Percentiles rank a stretch among this genome's conserved stretches.
Evolutionary conservation across 176 grass and related monocot genomes (phyloP).

Genomic region (Carex parvula): DNA sequence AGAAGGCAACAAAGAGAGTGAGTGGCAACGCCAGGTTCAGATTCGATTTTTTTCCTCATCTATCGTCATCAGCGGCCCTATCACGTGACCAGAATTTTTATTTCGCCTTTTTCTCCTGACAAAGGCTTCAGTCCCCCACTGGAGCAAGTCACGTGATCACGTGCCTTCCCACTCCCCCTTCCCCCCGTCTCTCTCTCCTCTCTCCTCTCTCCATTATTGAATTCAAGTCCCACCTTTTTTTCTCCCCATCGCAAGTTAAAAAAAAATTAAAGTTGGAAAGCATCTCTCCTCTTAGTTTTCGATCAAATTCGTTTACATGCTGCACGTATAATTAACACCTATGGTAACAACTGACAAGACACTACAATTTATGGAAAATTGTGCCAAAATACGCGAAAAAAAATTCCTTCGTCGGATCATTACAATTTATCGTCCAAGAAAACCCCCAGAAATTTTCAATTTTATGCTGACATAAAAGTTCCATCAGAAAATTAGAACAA

Average conservation of each 20-base stretch:
- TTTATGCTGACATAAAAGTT: constrained; percentile 42
- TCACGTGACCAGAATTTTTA: constrained; percentile 59
- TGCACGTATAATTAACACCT: constrained; percentile 4
- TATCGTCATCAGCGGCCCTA: constrained; percentile 26
- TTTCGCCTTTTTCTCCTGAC: constrained; percentile 56
- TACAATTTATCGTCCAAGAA: constrained; percentile 42
- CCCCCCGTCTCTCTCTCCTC: background rate
- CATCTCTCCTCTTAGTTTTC: constrained; percentile 4
- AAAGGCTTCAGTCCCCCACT: constrained; percentile 38
- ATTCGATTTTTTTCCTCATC: constrained; percentile 23
- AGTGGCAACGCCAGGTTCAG: background rate
- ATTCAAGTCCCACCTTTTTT: constrained; percentile 28
- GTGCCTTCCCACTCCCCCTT: constrained; percentile 45
- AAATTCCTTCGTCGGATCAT: constrained; percentile 41
- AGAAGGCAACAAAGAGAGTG: background rate
- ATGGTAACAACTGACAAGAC: constrained; percentile 6
- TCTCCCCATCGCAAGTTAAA: background rate
- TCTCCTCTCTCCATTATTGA: constrained; percentile 40
- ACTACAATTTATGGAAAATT: background rate
- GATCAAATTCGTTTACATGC: background rate
- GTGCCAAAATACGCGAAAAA: constrained; percentile 15
- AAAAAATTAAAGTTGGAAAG: constrained; percentile 18
- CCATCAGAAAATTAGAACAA: constrained; percentile 55
- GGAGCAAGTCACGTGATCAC: constrained; percentile 58
- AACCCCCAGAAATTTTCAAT: constrained; percentile 19